Conservation (phyloP, 2,329 filamentous ascomycete genomes). For the Parastagonospora avenae region DNA sequence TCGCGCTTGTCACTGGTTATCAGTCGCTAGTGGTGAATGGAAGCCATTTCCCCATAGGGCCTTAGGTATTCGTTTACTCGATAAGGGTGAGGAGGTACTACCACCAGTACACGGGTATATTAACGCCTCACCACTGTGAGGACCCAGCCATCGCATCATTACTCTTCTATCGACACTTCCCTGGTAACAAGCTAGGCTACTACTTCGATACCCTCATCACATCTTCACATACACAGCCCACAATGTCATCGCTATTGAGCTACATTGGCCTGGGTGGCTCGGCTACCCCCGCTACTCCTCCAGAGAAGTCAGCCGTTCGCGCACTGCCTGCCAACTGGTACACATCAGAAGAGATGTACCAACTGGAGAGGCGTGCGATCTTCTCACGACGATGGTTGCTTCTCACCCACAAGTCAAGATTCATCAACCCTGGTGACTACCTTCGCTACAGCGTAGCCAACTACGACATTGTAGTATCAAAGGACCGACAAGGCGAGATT, state of each 20-base stretch:
- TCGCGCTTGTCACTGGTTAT: slow-evolving; percentile 27
- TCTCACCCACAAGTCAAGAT: slow-evolving; percentile 58
- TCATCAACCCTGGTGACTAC: slow-evolving; percentile 61
- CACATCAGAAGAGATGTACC: slow-evolving; percentile 51
- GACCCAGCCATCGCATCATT: not conserved
- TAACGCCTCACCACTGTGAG: slow-evolving; percentile 17
- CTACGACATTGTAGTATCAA: slow-evolving; percentile 50
- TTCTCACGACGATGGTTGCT: slow-evolving; percentile 63
- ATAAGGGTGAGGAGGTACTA: slow-evolving; percentile 28
- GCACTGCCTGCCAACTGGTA: slow-evolving; percentile 51
- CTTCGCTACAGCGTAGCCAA: slow-evolving; percentile 55
- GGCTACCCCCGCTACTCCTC: slow-evolving; percentile 12
- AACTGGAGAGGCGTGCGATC: slow-evolving; percentile 56
- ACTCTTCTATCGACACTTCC: not conserved
- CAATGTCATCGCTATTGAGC: slow-evolving; percentile 34
- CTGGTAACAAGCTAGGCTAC: not conserved
- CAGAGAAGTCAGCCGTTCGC: slow-evolving; percentile 39
- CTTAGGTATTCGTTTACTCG: slow-evolving; percentile 28
- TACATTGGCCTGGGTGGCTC: slow-evolving; percentile 33
- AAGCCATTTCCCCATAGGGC: slow-evolving; percentile 37
- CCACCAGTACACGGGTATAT: slow-evolving; percentile 23
- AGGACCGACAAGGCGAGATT: slow-evolving; percentile 45
- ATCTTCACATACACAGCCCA: slow-evolving; percentile 6
- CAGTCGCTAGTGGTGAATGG: slow-evolving; percentile 22
- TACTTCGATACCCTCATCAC: not conserved